Percentiles rank a stretch among this genome's conserved stretches.
phyloP scores from a whole-genome alignment of 306 rosid genomes.

The Astragalus glycyphyllos region DNA sequence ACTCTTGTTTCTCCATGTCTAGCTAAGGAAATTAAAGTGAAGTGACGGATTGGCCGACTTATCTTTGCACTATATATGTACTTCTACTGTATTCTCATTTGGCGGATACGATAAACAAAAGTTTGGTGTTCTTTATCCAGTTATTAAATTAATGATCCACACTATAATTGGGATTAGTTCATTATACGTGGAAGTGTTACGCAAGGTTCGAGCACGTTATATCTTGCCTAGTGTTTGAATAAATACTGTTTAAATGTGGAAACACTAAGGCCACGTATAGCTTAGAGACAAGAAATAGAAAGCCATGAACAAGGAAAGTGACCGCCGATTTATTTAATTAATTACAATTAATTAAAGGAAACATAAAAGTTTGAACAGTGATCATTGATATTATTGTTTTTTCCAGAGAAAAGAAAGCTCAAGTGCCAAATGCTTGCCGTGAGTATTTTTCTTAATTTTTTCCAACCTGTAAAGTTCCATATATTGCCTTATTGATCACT shows the following conservation, averaged over 20 bases:
- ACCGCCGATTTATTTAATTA: neutral
- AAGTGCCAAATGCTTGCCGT: constrained; percentile 22
- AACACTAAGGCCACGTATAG: constrained; percentile 33
- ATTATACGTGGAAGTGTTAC: constrained; percentile 43
- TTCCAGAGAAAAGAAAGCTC: constrained; percentile 27
- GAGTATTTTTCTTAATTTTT: constrained; percentile 20
- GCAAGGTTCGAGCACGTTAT: constrained; percentile 30
- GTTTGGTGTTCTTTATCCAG: constrained; percentile 31
- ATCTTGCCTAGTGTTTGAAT: constrained; percentile 24
- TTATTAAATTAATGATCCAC: constrained; percentile 12
- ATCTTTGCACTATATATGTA: neutral
- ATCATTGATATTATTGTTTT: neutral
- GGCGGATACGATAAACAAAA: constrained; percentile 16
- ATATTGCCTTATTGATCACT: neutral
- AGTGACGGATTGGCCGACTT: constrained; percentile 32
- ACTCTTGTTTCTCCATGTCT: constrained; percentile 36
- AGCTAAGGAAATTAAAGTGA: constrained; percentile 14
- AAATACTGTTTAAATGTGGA: constrained; percentile 41
- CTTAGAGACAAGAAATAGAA: constrained; percentile 21
- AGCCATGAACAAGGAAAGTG: constrained; percentile 24
- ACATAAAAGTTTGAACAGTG: constrained; percentile 12
- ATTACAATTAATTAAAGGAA: neutral
- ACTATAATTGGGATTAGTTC: constrained; percentile 15
- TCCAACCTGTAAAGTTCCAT: constrained; percentile 13
- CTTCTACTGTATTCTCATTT: constrained; percentile 1